These are phyloP conservation scores for Pseudonitzschia multiseries DNA, from an alignment of 108 stramenopile species.

Conservation along the genomic window DNA sequence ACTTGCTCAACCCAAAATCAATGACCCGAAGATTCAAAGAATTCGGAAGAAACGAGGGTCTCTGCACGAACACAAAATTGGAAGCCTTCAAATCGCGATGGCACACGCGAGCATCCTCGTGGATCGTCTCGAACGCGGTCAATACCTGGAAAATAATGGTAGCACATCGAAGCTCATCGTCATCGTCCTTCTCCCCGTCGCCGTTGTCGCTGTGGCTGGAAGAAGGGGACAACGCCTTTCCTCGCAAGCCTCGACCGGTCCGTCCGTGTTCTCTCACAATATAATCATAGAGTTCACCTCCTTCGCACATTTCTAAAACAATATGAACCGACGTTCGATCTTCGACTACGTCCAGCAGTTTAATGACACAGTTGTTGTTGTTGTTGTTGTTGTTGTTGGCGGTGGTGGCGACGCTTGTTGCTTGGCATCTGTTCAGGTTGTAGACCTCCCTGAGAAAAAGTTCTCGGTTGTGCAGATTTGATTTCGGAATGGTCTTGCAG, in stretches of 20 bases:
- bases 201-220: neutral
- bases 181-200: neutral
- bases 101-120: constrained; percentile 62
- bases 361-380: constrained; percentile 66
- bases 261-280: constrained; percentile 41
- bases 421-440: constrained; percentile 35
- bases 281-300: constrained; percentile 72
- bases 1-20: constrained; percentile 94
- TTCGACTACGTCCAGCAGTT: constrained; percentile 73
- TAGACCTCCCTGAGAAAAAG: constrained; percentile 38
- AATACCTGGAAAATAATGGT: constrained; percentile 47
- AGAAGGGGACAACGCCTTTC: neutral
- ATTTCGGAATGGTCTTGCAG: constrained; percentile 49
- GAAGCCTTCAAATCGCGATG: constrained; percentile 95
- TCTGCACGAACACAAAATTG: constrained; percentile 70
- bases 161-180: constrained; percentile 54
- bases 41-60: neutral
- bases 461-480: constrained; percentile 13
- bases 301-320: constrained; percentile 37
- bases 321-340: constrained; percentile 65
- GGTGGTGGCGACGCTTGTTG: neutral
- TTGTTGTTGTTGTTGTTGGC: constrained; percentile 48
- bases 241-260: constrained; percentile 2
- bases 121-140: constrained; percentile 61
- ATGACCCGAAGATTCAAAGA: constrained; percentile 85